Conservation (phyloP, 2,329 filamentous ascomycete genomes). For the Leptosphaerulina australis region DNA sequence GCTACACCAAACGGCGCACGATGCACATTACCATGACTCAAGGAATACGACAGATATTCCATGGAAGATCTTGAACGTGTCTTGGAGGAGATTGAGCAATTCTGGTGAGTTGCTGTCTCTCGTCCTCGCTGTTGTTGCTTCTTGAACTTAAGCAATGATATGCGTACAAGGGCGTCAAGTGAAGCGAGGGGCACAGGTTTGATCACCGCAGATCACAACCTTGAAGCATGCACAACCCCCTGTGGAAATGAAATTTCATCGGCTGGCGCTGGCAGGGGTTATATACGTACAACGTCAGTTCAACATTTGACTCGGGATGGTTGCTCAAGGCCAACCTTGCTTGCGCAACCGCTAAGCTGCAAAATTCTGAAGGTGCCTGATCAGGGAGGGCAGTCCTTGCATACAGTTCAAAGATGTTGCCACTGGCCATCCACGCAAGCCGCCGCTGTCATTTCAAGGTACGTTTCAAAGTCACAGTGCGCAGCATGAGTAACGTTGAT, state of each 20-base stretch:
- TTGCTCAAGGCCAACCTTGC: constrained; percentile 11
- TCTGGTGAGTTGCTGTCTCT: too few relatives aligned
- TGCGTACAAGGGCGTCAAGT: constrained; percentile 4
- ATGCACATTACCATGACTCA: neutral
- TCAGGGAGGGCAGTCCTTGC: constrained; percentile 2
- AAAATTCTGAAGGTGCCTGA: neutral
- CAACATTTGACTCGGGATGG: neutral
- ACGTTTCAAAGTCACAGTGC: neutral
- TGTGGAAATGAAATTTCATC: constrained; percentile 13
- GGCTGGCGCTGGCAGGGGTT: constrained; percentile 11
- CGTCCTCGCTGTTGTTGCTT: neutral
- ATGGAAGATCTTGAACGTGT: neutral
- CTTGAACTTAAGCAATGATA: neutral
- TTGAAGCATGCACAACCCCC: constrained; percentile 10
- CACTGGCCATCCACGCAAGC: too few relatives aligned
- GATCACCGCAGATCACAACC: constrained; percentile 16
- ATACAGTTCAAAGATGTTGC: neutral
- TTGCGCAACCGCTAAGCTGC: neutral
- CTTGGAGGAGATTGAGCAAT: neutral
- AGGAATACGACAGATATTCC: neutral
- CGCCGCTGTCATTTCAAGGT: neutral
- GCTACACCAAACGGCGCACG: constrained; percentile 3
- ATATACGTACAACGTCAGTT: constrained; percentile 7
- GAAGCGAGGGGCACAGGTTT: constrained; percentile 16
- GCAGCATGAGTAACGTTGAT: neutral